Base-by-base conservation (phyloP, 306 rosid species). In the Biancaea sappan region DNA sequence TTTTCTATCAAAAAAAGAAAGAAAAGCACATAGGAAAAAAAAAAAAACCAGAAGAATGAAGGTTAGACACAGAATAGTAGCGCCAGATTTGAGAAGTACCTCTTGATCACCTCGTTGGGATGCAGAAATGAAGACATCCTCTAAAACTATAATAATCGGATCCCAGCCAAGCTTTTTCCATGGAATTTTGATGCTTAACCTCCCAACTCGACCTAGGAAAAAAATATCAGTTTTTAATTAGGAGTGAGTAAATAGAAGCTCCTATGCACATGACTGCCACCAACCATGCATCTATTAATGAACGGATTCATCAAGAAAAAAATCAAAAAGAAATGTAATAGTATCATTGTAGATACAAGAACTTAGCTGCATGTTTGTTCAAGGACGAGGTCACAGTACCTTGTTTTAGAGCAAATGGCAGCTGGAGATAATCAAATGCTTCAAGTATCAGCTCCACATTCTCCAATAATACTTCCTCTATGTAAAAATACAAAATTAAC, bases 151-250 rank as follows among this genome's bases (percentile, higher is more conserved):
- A 61, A 91, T 86, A 79, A 91, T 83, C 44, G 98, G 96, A 38
- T 91, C 96, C 97, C 98, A 84, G 15, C 93, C 93, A 52, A 94
- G 94, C 93, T 83, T 91, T 82, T 90, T 94, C 98, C 98, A 94
- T 38, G 98, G 97, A 84, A 94, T 91, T 85, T 88, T 91, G 75
- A 94, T 91, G 89, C 98, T 94, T 80, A 94, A 82, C 86, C 81
- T 90, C 72, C 98, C 98, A 74, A 90, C 90, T 77, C 88, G 95
- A 65, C 98, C 98, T 91, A 69, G 26, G 65, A 65, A 75, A 78
- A 41, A 83, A 43, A 66, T 32, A 38, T 56, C 65, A 86, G 60
- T 68, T 35, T 48, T 47, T 47, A 28, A 38, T 69, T 71, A 77
- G 44, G 12, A 41, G 54, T 62, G 31, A 75, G 41, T 47, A 75